Evolutionary conservation across 805 yeast genomes (phyloP).

Genomic region (Candida chilensis): DNA sequence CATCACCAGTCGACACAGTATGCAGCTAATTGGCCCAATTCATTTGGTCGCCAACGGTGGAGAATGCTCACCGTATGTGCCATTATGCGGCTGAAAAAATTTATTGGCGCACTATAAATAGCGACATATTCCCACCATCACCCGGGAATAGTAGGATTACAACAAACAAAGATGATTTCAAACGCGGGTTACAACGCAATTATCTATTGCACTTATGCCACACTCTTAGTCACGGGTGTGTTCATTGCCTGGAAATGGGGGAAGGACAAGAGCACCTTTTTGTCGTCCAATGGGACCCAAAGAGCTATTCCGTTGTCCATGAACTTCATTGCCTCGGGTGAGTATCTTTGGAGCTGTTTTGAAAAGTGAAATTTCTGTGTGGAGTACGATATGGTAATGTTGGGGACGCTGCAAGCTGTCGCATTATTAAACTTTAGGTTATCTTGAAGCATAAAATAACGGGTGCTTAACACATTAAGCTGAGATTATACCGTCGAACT

Average conservation of each 20-base stretch:
- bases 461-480: conserved; percentile 39
- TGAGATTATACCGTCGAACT: conserved; percentile 74
- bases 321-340: conserved; percentile 87
- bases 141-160: too few relatives aligned
- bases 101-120: too few relatives aligned
- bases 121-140: too few relatives aligned
- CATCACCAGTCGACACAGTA: too few relatives aligned
- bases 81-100: too few relatives aligned
- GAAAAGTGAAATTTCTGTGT: neutral
- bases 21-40: too few relatives aligned
- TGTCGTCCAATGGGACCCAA: conserved; percentile 76
- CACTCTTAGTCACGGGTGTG: conserved; percentile 43
- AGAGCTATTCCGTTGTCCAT: conserved; percentile 73
- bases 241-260: conserved; percentile 50
- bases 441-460: conserved; percentile 9
- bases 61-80: too few relatives aligned
- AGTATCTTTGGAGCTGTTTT: conserved; percentile 22
- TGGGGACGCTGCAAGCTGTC: neutral
- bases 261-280: conserved; percentile 43
- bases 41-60: too few relatives aligned
- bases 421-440: neutral
- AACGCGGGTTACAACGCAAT: conserved; percentile 52
- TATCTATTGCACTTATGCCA: conserved; percentile 50
- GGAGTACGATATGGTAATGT: conserved; percentile 1
- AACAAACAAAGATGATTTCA: too few relatives aligned